phyloP scores from a whole-genome alignment of 2,329 filamentous ascomycete genomes.

The Aspergillaceae sp. region DNA sequence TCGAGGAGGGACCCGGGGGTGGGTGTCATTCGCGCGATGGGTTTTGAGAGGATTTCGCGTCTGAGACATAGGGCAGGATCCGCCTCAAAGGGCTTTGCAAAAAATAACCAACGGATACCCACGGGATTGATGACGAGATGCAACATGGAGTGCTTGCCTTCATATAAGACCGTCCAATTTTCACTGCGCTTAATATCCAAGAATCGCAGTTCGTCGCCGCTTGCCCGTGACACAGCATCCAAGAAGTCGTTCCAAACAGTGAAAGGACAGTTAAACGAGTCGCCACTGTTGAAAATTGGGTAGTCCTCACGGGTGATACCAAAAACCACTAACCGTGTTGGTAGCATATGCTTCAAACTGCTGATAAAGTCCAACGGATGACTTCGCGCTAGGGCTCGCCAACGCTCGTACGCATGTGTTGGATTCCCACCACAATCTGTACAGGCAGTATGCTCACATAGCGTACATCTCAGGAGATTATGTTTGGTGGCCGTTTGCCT shows the following conservation, averaged over 20 bases:
- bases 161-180: conserved; percentile 25
- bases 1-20: conserved; percentile 19
- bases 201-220: conserved; percentile 21
- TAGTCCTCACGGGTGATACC: conserved; percentile 21
- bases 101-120: conserved; percentile 41
- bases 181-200: conserved; percentile 21
- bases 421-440: conserved; percentile 48
- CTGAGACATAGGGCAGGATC: conserved; percentile 32
- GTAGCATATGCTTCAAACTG: conserved; percentile 34
- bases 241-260: conserved; percentile 28
- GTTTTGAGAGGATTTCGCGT: conserved; percentile 37
- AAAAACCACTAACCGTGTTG: conserved; percentile 32
- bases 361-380: conserved; percentile 39
- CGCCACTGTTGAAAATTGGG: conserved; percentile 8
- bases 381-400: conserved; percentile 21
- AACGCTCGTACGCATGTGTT: conserved; percentile 35
- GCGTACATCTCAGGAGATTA: conserved; percentile 40
- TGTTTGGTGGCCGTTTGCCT: conserved; percentile 33
- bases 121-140: conserved; percentile 17
- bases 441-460: conserved; percentile 51
- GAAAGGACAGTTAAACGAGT: conserved; percentile 5
- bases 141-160: conserved; percentile 16
- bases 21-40: conserved; percentile 42
- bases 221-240: conserved; percentile 17
- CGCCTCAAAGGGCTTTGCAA: conserved; percentile 32